These are phyloP conservation scores for Fusarium ambrosium DNA, from an alignment of 2,329 filamentous ascomycete genomes.

Conservation along the genomic window DNA sequence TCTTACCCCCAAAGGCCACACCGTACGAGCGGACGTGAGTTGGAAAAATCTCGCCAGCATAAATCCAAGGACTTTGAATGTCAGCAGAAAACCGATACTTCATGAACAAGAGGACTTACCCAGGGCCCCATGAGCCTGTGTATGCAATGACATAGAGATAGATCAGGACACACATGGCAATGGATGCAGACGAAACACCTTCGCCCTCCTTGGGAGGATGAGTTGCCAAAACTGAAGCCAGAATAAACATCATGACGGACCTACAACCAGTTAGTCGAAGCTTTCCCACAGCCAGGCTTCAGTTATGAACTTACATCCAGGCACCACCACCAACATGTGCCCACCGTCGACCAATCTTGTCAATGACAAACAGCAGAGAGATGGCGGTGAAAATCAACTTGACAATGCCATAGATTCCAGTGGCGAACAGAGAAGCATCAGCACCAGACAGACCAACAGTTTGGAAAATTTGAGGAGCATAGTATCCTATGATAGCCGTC, in stretches of 20 bases:
- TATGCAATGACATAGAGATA: conserved; percentile 1
- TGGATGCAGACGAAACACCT: neutral
- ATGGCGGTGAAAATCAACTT: conserved; percentile 60
- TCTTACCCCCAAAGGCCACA: neutral
- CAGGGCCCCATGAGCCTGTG: neutral
- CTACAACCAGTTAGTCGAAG: neutral
- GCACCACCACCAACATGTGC: conserved; percentile 16
- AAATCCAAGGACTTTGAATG: neutral
- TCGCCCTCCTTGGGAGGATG: neutral
- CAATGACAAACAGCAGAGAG: conserved; percentile 45
- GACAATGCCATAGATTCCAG: conserved; percentile 48
- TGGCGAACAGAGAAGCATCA: conserved; percentile 47
- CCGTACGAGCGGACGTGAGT: neutral
- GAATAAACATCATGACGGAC: neutral
- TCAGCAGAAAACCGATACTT: neutral
- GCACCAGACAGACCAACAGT: conserved; percentile 44
- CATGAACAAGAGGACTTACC: neutral
- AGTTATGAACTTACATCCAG: conserved; percentile 8
- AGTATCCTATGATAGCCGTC: neutral
- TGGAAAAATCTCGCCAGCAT: neutral
- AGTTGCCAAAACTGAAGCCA: conserved; percentile 6
- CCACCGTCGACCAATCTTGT: conserved; percentile 37
- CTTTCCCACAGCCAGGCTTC: neutral
- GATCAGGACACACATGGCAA: neutral
- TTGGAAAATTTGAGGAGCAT: neutral